Conservation (phyloP, 202 grass and related monocot species). For the Panicum virgatum region DNA sequence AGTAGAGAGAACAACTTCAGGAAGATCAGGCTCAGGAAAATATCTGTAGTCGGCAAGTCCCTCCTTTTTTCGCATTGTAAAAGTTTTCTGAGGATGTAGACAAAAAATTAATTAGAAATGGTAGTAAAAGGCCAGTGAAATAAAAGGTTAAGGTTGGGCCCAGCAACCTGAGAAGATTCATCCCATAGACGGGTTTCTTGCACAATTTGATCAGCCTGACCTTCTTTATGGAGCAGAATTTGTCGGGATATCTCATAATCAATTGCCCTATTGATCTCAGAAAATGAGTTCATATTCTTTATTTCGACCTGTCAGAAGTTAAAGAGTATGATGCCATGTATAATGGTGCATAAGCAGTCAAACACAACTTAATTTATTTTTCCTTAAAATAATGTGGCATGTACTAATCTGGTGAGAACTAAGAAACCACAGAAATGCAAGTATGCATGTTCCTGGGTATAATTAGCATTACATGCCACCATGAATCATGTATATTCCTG, state of each 20-base stretch:
- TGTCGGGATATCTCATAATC: constrained; percentile 94
- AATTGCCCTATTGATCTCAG: constrained; percentile 89
- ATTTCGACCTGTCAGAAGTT: constrained; percentile 75
- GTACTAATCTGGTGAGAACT: constrained; percentile 21
- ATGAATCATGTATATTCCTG: not conserved
- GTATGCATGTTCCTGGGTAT: not conserved
- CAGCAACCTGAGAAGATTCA: constrained; percentile 76
- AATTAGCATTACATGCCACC: not conserved
- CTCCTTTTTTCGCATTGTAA: constrained; percentile 98
- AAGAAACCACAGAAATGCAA: not conserved
- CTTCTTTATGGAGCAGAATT: constrained; percentile 80
- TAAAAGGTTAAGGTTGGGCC: not conserved
- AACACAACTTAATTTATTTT: not conserved
- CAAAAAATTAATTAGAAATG: constrained; percentile 29
- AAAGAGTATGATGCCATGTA: constrained; percentile 27
- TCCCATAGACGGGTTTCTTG: constrained; percentile 99
- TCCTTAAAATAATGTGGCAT: not conserved
- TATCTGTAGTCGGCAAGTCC: constrained; percentile 95
- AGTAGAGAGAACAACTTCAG: constrained; percentile 76
- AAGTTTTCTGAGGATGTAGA: constrained; percentile 70
- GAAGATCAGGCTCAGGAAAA: constrained; percentile 95
- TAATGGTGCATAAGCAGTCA: constrained; percentile 5
- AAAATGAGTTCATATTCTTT: constrained; percentile 99
- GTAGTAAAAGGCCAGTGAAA: constrained; percentile 5
- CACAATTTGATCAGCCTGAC: constrained; percentile 79